A percentile compares a stretch with the other conserved stretches of the same genome.
Conservation (phyloP, 805 yeast species). For the Hanseniaspora guilliermondii region DNA sequence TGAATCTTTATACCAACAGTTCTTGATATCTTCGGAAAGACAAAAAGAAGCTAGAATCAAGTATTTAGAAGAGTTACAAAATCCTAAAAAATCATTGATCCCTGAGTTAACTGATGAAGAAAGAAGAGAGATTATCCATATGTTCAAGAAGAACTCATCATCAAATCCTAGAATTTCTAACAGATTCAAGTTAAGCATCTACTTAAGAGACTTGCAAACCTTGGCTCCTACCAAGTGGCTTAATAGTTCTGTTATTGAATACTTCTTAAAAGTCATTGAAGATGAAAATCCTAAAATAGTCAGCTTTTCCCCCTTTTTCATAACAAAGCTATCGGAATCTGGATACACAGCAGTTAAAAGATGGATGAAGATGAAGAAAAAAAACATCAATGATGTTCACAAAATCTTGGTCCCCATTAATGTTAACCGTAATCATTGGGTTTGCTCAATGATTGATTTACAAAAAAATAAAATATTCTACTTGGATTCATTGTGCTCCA, state of each 20-base stretch:
- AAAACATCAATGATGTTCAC: slow-evolving; percentile 50
- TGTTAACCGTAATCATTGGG: slow-evolving; percentile 79
- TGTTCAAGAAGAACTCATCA: slow-evolving; percentile 23
- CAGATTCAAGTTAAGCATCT: slow-evolving; percentile 43
- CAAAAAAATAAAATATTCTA: slow-evolving; percentile 46
- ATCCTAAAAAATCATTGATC: slow-evolving; percentile 27
- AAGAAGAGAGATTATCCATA: slow-evolving; percentile 20
- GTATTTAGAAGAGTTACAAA: slow-evolving; percentile 33
- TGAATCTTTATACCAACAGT: slow-evolving; percentile 22
- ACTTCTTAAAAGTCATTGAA: slow-evolving; percentile 40
- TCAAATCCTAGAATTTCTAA: slow-evolving; percentile 20
- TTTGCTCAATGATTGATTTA: slow-evolving; percentile 66
- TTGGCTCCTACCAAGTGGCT: slow-evolving; percentile 67
- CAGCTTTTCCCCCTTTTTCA: slow-evolving; percentile 83
- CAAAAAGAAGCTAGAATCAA: slow-evolving; percentile 34
- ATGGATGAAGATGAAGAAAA: slow-evolving; percentile 72
- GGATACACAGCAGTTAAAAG: slow-evolving; percentile 74
- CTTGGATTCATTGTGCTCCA: slow-evolving; percentile 55
- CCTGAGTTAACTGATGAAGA: slow-evolving; percentile 22
- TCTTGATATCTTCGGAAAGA: slow-evolving; percentile 26
- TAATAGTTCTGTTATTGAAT: slow-evolving; percentile 83
- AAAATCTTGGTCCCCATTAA: slow-evolving; percentile 78
- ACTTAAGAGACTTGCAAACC: slow-evolving; percentile 56
- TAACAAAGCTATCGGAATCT: slow-evolving; percentile 49
- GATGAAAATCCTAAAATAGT: slow-evolving; percentile 34